Evolutionary conservation across 352 stramenopile genomes (phyloP).

Genomic region (Albugo candida): DNA sequence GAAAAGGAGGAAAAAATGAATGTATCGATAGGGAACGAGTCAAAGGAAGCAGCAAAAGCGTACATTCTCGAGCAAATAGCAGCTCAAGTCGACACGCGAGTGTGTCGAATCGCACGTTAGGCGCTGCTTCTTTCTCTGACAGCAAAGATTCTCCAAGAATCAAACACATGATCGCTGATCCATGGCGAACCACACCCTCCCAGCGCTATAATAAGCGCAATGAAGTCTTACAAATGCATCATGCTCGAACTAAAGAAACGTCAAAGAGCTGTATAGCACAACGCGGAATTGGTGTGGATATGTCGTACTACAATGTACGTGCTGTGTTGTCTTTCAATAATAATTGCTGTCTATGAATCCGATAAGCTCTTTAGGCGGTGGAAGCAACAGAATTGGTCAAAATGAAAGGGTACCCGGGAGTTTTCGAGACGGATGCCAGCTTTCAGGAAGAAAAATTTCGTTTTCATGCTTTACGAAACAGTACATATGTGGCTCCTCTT

Average conservation of each 20-base stretch:
- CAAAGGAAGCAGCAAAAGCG: too few relatives aligned
- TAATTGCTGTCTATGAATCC: not conserved
- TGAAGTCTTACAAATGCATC: slow-evolving; percentile 62
- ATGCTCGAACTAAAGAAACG: slow-evolving; percentile 26
- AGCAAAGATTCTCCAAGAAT: too few relatives aligned
- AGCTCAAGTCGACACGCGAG: too few relatives aligned
- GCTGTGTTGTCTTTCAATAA: not conserved
- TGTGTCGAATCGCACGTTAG: too few relatives aligned
- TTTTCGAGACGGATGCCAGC: slow-evolving; percentile 55
- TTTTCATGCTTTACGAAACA: slow-evolving; percentile 41
- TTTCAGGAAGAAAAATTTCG: slow-evolving; percentile 72
- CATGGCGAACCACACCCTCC: too few relatives aligned
- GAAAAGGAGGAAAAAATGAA: too few relatives aligned
- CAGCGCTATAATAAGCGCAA: slow-evolving; percentile 15
- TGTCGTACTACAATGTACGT: slow-evolving; percentile 48
- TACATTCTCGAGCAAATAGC: too few relatives aligned
- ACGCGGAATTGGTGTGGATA: slow-evolving; percentile 43
- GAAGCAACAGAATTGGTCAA: slow-evolving; percentile 41
- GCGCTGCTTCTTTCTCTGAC: too few relatives aligned
- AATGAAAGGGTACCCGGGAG: slow-evolving; percentile 26
- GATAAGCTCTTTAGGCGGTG: too few relatives aligned
- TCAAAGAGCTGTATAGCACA: slow-evolving; percentile 25
- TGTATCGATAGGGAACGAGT: too few relatives aligned
- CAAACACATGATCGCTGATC: too few relatives aligned
- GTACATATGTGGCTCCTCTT: slow-evolving; percentile 54